A percentile compares a stretch with the other conserved stretches of the same genome.
Evolutionary conservation across 768 basidiomycete genomes (phyloP).

Genomic region (Termitomyces sp.): DNA sequence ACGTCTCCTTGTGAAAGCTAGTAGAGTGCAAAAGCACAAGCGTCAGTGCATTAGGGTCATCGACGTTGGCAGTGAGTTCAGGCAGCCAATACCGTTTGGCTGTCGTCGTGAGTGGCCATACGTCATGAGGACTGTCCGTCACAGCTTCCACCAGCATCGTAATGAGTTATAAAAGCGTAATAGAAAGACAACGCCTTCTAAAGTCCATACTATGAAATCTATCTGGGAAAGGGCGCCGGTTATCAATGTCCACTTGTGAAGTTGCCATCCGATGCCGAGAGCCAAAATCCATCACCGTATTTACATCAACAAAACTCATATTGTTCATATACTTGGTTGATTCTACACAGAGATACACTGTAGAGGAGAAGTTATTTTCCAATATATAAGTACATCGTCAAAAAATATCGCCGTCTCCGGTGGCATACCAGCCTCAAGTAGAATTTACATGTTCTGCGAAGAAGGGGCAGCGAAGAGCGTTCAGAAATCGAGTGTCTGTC

Average conservation of each 20-base stretch:
- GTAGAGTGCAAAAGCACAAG: conserved; percentile 63
- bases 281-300: not conserved
- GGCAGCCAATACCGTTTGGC: conserved; percentile 54
- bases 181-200: conserved; percentile 1
- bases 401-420: not conserved
- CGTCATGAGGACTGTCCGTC: conserved; percentile 29
- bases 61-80: conserved; percentile 27
- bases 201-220: conserved; percentile 3
- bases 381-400: not conserved
- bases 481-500: conserved; percentile 25
- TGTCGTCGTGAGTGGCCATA: conserved; percentile 44
- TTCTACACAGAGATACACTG: not conserved
- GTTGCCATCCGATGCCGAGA: not conserved
- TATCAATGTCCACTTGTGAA: not conserved
- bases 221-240: not conserved
- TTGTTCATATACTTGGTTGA: not conserved
- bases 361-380: not conserved
- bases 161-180: not conserved
- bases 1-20: conserved; percentile 72
- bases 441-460: not conserved
- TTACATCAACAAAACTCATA: not conserved
- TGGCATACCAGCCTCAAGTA: not conserved
- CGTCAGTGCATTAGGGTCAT: conserved; percentile 42
- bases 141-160: conserved; percentile 17
- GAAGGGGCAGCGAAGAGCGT: not conserved